phyloP scores from a whole-genome alignment of 2,329 filamentous ascomycete species.

The Pestalotiopsis sp. region DNA sequence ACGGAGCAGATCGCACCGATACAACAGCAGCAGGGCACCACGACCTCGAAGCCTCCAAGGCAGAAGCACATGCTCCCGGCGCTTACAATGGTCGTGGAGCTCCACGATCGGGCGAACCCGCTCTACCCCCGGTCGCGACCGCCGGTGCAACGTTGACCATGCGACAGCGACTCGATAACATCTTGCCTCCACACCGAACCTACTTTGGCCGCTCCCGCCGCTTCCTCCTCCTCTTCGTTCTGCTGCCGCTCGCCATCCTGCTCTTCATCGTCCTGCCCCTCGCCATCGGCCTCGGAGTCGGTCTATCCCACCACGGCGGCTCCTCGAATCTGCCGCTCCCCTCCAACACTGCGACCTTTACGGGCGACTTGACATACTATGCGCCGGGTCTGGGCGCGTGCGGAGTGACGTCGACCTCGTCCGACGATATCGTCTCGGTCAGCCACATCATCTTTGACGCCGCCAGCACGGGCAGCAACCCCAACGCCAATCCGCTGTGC shows the following conservation, averaged over 20 bases:
- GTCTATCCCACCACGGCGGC: constrained; percentile 18
- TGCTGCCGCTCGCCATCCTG: constrained; percentile 21
- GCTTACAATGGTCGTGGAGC: not conserved
- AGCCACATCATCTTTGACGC: constrained; percentile 68
- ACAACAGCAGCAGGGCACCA: not conserved
- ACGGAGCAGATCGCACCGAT: not conserved
- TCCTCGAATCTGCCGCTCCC: constrained; percentile 22
- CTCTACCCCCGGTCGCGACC: not conserved
- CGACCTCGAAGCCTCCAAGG: not conserved
- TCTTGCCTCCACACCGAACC: constrained; percentile 23
- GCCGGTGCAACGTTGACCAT: not conserved
- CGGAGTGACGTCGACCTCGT: constrained; percentile 53
- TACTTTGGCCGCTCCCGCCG: constrained; percentile 25
- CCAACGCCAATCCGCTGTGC: constrained; percentile 58
- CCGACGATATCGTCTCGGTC: constrained; percentile 65
- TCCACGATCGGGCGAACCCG: not conserved
- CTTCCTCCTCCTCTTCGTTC: constrained; percentile 22
- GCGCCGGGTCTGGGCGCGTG: constrained; percentile 67
- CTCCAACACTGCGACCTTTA: constrained; percentile 35
- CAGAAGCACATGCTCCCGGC: not conserved
- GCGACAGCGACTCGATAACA: constrained; percentile 19
- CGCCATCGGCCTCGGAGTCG: constrained; percentile 27
- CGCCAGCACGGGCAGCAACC: constrained; percentile 39
- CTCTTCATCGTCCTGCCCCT: constrained; percentile 23
- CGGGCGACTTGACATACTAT: constrained; percentile 71